Base-by-base conservation (phyloP, 106 monocot genomes). In the Narthecium ossifragum region DNA sequence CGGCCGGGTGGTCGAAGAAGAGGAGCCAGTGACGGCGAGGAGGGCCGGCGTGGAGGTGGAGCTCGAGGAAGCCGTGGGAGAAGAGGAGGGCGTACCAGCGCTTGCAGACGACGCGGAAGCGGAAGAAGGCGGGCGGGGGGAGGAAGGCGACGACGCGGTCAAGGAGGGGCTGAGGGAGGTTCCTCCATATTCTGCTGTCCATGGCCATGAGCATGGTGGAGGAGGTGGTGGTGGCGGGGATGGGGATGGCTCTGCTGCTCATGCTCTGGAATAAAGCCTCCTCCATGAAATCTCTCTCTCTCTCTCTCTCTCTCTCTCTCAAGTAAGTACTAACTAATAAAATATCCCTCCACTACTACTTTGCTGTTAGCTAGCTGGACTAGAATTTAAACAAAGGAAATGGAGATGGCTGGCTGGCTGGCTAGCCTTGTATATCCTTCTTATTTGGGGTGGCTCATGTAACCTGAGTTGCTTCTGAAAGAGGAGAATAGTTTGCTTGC, bases 71-170 rank as follows among this genome's bases (percentile, higher is more conserved):
- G 34, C 56, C 10, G 63, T 67, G 55, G 63, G 79, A 84, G 71
- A 74, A 88, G 68, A 84, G 70, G 56, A 88, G 80, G 31, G 79
- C 6, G 63, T 75, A 81, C 62, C 65, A 78, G 41, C 83, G 75
- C 24, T 68, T 68, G 71, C 80, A 88, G 57, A 84, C 76, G 51
- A 67, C 8, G 26, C 83, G 76, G 62, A 61, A 34, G 22, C 88
- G 83, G 73, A 83, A 77, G 80, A 88, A 83, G 40, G 76, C 69
- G 5, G 76, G 56, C 2, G 71, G 67, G 0, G 88, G 76, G 6
- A 88, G 83, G 67, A 83, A 83, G 30, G 67, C 75, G 20, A 88
- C 77, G 15, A 88, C 51, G 17, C 88, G 75, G 47, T 88, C 88
- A 22, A 88, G 33, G 20, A 88, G 80, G 4, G 55, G 31, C 33